Evolutionary conservation across 352 stramenopile species (phyloP).

Genomic region (Globisporangium splendens): DNA sequence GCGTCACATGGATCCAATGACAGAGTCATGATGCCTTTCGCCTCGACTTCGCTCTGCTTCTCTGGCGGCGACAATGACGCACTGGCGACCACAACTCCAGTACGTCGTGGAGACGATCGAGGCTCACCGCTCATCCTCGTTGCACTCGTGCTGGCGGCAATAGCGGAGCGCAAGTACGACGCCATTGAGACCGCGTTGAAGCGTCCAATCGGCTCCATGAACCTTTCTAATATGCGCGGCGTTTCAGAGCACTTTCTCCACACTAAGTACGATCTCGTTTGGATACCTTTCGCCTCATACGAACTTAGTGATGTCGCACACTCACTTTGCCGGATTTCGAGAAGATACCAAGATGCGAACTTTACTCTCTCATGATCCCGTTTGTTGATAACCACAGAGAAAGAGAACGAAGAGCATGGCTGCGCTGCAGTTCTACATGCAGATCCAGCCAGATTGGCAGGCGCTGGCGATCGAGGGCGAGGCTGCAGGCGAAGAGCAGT

Average conservation of each 20-base stretch:
- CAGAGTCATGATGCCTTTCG: not conserved
- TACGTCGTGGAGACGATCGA: not conserved
- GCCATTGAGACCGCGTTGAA: conserved; percentile 25
- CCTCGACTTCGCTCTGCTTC: not conserved
- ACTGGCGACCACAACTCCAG: not conserved
- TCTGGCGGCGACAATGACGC: not conserved
- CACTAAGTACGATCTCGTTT: not conserved
- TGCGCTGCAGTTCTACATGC: conserved; percentile 35
- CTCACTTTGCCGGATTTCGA: too few relatives aligned
- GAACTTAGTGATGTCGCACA: too few relatives aligned
- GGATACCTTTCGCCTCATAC: too few relatives aligned
- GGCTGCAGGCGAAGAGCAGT: conserved; percentile 15
- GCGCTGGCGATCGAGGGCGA: conserved; percentile 7
- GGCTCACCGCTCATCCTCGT: not conserved
- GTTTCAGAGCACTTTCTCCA: not conserved
- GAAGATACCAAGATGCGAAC: too few relatives aligned
- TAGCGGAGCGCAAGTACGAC: conserved; percentile 38
- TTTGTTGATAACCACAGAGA: not conserved
- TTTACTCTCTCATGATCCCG: not conserved
- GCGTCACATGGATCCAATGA: not conserved
- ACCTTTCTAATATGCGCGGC: not conserved
- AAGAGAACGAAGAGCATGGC: not conserved
- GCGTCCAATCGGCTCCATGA: conserved; percentile 8
- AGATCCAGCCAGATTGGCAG: conserved; percentile 68
- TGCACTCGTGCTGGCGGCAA: conserved; percentile 21